Evolutionary conservation across 768 basidiomycete genomes (phyloP).

Genomic region (Calocybe cyanea): DNA sequence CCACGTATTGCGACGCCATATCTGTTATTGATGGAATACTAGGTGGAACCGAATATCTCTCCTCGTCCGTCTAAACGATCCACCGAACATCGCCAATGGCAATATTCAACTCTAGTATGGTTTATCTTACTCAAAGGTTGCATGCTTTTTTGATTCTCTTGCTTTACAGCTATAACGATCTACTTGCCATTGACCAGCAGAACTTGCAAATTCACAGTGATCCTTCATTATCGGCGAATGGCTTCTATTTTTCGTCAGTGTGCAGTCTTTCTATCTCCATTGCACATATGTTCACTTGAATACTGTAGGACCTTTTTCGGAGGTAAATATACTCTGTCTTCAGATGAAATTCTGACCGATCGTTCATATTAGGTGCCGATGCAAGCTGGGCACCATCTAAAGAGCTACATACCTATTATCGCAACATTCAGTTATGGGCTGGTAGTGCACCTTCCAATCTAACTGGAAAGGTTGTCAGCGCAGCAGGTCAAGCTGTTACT

Average conservation of each 20-base stretch:
- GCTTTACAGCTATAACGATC: constrained; percentile 61
- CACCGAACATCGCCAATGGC: constrained; percentile 68
- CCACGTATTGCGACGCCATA: constrained; percentile 4
- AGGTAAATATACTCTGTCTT: constrained; percentile 33
- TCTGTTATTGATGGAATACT: constrained; percentile 2
- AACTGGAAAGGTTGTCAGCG: constrained; percentile 29
- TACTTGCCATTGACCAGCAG: constrained; percentile 53
- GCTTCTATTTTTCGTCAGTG: constrained; percentile 83
- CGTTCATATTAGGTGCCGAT: constrained; percentile 47
- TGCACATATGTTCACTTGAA: constrained; percentile 2
- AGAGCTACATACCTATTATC: constrained; percentile 70
- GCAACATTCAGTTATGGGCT: constrained; percentile 68
- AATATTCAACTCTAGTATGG: constrained; percentile 66
- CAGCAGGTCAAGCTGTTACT: constrained; percentile 13
- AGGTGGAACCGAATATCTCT: constrained; percentile 75
- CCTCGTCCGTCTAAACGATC: constrained; percentile 74
- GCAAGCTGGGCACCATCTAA: constrained; percentile 66
- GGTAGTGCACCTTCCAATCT: constrained; percentile 47
- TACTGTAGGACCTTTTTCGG: constrained; percentile 73
- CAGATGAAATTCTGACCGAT: constrained; percentile 11
- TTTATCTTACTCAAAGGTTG: neutral
- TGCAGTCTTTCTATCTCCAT: constrained; percentile 20
- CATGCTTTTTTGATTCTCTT: neutral
- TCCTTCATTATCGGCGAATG: constrained; percentile 51
- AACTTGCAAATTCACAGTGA: constrained; percentile 62